These are phyloP conservation scores for Immersiporthe knoxdaviesiana DNA, from an alignment of 2,329 filamentous ascomycete species.

Conservation along the genomic window DNA sequence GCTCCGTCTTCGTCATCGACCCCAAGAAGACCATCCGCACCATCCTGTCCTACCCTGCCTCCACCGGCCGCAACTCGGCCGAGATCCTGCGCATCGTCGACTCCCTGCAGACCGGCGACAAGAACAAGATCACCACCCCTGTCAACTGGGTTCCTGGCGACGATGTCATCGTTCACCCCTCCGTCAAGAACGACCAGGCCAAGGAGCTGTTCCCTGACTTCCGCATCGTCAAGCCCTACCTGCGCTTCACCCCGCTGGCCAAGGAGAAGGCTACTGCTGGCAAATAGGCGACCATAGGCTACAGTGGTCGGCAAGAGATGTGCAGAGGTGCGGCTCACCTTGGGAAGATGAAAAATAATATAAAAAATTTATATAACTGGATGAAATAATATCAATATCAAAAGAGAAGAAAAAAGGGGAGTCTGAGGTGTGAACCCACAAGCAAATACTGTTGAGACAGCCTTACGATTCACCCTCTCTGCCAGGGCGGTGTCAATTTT, in stretches of 20 bases:
- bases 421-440: background rate
- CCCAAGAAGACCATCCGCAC: conserved; percentile 91
- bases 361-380: background rate
- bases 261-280: conserved; percentile 52
- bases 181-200: conserved; percentile 81
- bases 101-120: conserved; percentile 81
- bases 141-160: conserved; percentile 90
- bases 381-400: background rate
- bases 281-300: conserved; percentile 31
- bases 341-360: background rate
- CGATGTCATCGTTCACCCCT: conserved; percentile 89
- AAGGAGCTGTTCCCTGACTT: conserved; percentile 84
- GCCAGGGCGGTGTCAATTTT: background rate
- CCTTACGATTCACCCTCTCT: background rate
- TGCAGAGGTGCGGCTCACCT: background rate
- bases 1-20: conserved; percentile 93
- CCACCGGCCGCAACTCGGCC: conserved; percentile 80
- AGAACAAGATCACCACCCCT: conserved; percentile 84
- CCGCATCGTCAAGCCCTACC: conserved; percentile 70
- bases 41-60: conserved; percentile 90
- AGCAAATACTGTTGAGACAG: background rate
- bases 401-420: background rate
- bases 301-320: background rate
- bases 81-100: conserved; percentile 80
- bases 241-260: conserved; percentile 71